Evolutionary conservation across 192 early-diverging fungal species (phyloP).

Genomic region (Piromyces finnis): DNA sequence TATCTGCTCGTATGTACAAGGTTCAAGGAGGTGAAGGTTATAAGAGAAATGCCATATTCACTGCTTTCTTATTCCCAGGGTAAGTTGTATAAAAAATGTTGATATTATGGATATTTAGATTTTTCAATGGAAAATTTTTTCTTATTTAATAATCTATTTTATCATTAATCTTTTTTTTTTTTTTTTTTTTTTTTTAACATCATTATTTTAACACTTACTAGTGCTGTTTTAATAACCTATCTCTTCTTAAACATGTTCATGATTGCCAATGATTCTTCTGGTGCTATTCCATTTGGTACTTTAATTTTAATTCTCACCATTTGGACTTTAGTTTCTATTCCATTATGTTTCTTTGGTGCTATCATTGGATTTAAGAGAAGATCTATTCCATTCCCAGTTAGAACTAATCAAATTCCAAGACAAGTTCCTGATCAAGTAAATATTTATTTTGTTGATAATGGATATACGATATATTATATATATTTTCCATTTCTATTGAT

Average conservation of each 20-base stretch:
- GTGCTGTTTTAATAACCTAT: constrained; percentile 34
- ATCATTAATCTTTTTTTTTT: too few relatives aligned
- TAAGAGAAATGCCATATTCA: constrained; percentile 64
- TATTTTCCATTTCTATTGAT: too few relatives aligned
- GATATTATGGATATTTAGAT: too few relatives aligned
- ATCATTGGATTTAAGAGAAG: constrained; percentile 65
- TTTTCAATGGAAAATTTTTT: too few relatives aligned
- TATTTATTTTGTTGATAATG: constrained; percentile 2
- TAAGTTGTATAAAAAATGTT: constrained; percentile 21
- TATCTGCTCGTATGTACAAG: constrained; percentile 78
- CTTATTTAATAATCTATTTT: too few relatives aligned
- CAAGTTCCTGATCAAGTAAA: constrained; percentile 57
- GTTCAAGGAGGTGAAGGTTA: constrained; percentile 82
- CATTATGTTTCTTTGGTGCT: constrained; percentile 64
- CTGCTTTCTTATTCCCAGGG: constrained; percentile 65
- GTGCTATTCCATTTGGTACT: constrained; percentile 79
- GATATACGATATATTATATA: too few relatives aligned
- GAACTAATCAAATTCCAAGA: constrained; percentile 81
- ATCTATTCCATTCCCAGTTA: constrained; percentile 38
- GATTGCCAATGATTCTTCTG: constrained; percentile 68
- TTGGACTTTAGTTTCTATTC: constrained; percentile 66
- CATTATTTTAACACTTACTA: neutral
- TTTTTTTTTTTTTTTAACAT: too few relatives aligned
- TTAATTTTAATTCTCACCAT: constrained; percentile 56
- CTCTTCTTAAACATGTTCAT: constrained; percentile 70